Evolutionary conservation across 495 filamentous ascomycete species (phyloP), one percentile per base, ranked within the genome.

Genomic region (Paragyromitra xinjiangensis): DNA sequence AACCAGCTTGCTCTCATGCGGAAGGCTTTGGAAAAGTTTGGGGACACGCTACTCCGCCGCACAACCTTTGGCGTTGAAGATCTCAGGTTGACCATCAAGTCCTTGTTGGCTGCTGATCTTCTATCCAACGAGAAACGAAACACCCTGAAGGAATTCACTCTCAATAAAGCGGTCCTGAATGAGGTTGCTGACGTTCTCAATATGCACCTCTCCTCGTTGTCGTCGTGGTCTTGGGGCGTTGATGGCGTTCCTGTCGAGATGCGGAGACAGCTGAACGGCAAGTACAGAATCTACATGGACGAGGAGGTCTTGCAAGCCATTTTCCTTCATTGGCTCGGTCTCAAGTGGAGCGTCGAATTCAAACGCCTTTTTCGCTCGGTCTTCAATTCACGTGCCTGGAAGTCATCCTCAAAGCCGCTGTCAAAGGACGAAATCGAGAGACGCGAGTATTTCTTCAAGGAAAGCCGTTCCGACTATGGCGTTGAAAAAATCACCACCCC

Each of bases 171-270:
- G 26, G 88, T 92, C 14, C 80, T 88, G 0, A 82, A 84, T 48
- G 91, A 92, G 73, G 86, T 92, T 4, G 86, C 86, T 1, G 90
- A 92, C 80, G 90, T 92, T 16, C 82, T 92, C 53, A 92, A 91
- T 76, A 90, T 92, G 89, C 85, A 90, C 12, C 86, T 91, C 56
- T 84, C 88, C 0, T 83, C 88, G 3, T 79, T 92, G 12, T 84
- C 87, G 0, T 86, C 83, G 24, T 92, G 91, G 91, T 82, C 83
- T n/a, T 92, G 90, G 90, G 37, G 16, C 16, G n/a, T 14, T 9
- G 58, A 39, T 26, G 86, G 84, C 4, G 83, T 92, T 6, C 83
- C 85, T 0, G 68, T 93, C 1, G 89, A 91, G 64, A 87, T 89
- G 85, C 85, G 88, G 39, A 86, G 89, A 12, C 87, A 91, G 68